A percentile compares a stretch with the other conserved stretches of the same genome.
Conservation (phyloP, 371 early-diverging fungal genomes). For the Capillidium rhysosporum region DNA sequence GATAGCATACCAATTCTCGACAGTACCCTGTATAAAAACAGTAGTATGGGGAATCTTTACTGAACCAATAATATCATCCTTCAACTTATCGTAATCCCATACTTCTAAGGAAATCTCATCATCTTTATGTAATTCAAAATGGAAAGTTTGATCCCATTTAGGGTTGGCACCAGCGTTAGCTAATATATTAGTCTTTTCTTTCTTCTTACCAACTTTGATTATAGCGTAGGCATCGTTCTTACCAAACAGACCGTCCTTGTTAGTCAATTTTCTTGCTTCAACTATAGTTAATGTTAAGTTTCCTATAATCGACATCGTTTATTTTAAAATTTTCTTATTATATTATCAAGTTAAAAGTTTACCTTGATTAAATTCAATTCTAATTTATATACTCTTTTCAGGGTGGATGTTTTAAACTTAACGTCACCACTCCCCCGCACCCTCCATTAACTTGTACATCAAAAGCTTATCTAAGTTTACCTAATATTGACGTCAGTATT, state of each 20-base stretch:
- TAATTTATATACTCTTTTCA: too few relatives aligned
- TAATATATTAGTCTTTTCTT: neutral
- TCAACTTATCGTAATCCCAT: conserved; percentile 1
- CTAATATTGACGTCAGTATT: too few relatives aligned
- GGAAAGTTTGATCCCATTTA: neutral
- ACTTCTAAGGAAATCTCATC: conserved; percentile 1
- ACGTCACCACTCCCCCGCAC: too few relatives aligned
- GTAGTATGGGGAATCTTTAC: neutral
- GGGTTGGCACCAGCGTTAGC: conserved; percentile 1
- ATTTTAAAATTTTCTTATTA: too few relatives aligned
- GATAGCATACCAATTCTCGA: conserved; percentile 2
- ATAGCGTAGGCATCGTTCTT: conserved; percentile 6
- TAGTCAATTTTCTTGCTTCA: neutral
- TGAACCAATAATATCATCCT: conserved; percentile 2
- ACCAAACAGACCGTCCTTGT: conserved; percentile 4
- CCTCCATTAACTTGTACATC: too few relatives aligned
- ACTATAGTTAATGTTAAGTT: neutral
- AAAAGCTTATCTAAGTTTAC: too few relatives aligned
- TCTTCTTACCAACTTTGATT: neutral
- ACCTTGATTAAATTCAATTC: too few relatives aligned
- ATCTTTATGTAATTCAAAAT: neutral
- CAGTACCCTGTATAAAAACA: neutral
- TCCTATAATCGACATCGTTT: neutral
- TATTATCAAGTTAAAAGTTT: too few relatives aligned
- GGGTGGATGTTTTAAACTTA: too few relatives aligned